Conservation (phyloP, 805 yeast species). For the Zygoascus bituminiphila region DNA sequence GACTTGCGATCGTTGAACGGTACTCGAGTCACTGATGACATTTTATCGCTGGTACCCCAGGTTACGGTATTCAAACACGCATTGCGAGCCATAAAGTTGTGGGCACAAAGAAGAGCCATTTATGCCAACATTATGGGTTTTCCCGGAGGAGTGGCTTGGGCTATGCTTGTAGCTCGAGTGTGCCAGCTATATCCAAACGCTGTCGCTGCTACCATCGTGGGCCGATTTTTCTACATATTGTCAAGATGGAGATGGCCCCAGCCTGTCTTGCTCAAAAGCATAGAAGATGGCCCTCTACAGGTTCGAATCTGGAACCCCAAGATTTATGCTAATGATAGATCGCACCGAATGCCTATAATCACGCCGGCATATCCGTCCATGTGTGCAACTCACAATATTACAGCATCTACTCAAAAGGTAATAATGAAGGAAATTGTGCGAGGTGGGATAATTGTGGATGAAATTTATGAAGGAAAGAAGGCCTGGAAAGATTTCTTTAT, state of each 20-base stretch:
- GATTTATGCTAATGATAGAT: constrained; percentile 78
- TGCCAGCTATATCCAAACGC: constrained; percentile 97
- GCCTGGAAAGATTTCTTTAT: constrained; percentile 69
- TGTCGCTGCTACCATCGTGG: constrained; percentile 83
- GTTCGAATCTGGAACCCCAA: constrained; percentile 97
- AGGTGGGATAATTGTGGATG: constrained; percentile 63
- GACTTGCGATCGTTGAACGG: constrained; percentile 89
- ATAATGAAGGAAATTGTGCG: constrained; percentile 72
- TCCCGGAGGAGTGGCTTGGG: constrained; percentile 99
- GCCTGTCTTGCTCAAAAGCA: constrained; percentile 84
- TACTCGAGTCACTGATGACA: constrained; percentile 95
- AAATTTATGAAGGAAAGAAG: constrained; percentile 53
- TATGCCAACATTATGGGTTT: constrained; percentile 94
- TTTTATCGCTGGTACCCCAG: constrained; percentile 80
- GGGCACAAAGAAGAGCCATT: constrained; percentile 94
- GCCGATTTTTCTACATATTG: constrained; percentile 78
- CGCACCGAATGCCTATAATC: constrained; percentile 93
- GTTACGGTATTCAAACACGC: constrained; percentile 91
- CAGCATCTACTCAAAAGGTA: constrained; percentile 77
- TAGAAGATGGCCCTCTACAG: constrained; percentile 95
- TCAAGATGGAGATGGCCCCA: constrained; percentile 98
- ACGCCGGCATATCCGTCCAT: constrained; percentile 98
- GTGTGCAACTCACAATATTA: constrained; percentile 98
- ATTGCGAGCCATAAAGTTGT: constrained; percentile 80
- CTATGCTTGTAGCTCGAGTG: constrained; percentile 96